Evolutionary conservation across 164 flowering plant genomes (phyloP).

Genomic region (Chimonanthus salicifolius): DNA sequence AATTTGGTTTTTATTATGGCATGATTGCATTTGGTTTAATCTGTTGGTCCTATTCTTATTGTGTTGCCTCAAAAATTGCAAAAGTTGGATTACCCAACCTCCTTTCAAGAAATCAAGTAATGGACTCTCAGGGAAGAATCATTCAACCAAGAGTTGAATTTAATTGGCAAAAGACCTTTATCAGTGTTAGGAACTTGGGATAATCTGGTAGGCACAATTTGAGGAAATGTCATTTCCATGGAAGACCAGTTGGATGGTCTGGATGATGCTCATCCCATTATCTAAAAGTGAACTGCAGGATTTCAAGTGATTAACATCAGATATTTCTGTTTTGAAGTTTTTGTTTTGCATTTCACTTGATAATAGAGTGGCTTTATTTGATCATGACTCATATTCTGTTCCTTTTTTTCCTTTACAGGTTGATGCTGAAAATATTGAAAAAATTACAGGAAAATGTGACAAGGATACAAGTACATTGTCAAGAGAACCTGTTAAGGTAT

Average conservation of each 20-base stretch:
- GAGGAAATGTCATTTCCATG: not conserved
- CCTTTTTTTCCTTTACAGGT: constrained; percentile 22
- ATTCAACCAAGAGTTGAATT: not conserved
- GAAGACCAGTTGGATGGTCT: not conserved
- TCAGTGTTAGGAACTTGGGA: not conserved
- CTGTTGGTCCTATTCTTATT: not conserved
- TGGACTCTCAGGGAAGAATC: not conserved
- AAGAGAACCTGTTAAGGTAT: constrained; percentile 44
- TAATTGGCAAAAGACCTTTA: not conserved
- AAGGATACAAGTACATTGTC: constrained; percentile 20
- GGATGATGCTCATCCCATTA: not conserved
- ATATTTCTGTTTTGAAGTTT: not conserved
- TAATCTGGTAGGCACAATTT: not conserved
- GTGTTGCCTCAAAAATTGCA: no score
- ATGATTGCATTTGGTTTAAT: not conserved
- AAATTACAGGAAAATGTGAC: constrained; percentile 22
- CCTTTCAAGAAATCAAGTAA: not conserved
- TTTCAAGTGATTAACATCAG: not conserved
- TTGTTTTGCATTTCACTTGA: not conserved
- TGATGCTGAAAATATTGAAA: constrained; percentile 8
- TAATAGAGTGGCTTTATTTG: not conserved
- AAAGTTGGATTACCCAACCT: no score
- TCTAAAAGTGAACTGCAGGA: not conserved
- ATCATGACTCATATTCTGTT: not conserved
- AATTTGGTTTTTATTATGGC: not conserved